phyloP scores from a whole-genome alignment of 2,329 filamentous ascomycete genomes.

The Hypoxylon sp. region DNA sequence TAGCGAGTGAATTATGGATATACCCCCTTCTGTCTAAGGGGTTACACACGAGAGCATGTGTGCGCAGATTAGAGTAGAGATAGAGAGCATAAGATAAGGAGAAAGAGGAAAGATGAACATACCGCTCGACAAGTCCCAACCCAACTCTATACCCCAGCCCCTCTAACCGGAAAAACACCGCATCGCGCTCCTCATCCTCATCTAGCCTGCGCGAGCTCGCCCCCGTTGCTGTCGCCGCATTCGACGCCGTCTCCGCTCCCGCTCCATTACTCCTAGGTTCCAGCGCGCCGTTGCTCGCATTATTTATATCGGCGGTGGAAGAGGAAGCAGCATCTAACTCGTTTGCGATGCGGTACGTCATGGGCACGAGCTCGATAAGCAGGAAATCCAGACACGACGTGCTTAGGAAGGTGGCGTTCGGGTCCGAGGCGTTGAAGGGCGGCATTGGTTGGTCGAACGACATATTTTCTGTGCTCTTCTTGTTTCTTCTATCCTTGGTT shows the following conservation, averaged over 20 bases:
- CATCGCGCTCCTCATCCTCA: conserved; percentile 87
- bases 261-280: conserved; percentile 32
- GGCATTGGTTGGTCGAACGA: conserved; percentile 80
- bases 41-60: background rate
- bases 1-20: background rate
- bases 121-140: conserved; percentile 92
- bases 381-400: conserved; percentile 93
- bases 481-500: conserved; percentile 8
- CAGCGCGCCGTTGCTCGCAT: background rate
- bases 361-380: conserved; percentile 95
- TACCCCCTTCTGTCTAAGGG: too few relatives aligned
- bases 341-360: conserved; percentile 87
- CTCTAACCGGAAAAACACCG: conserved; percentile 88
- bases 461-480: conserved; percentile 63
- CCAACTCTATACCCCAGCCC: conserved; percentile 91
- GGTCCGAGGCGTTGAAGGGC: conserved; percentile 80
- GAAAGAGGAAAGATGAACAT: conserved; percentile 51
- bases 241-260: conserved; percentile 28
- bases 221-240: conserved; percentile 43
- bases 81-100: conserved; percentile 15
- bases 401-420: conserved; percentile 81
- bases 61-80: conserved; percentile 13
- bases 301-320: conserved; percentile 36
- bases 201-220: conserved; percentile 61
- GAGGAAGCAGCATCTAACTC: conserved; percentile 71